Base-by-base conservation (phyloP, 2,329 filamentous ascomycete genomes). In the Dactylellina haptotyla region DNA sequence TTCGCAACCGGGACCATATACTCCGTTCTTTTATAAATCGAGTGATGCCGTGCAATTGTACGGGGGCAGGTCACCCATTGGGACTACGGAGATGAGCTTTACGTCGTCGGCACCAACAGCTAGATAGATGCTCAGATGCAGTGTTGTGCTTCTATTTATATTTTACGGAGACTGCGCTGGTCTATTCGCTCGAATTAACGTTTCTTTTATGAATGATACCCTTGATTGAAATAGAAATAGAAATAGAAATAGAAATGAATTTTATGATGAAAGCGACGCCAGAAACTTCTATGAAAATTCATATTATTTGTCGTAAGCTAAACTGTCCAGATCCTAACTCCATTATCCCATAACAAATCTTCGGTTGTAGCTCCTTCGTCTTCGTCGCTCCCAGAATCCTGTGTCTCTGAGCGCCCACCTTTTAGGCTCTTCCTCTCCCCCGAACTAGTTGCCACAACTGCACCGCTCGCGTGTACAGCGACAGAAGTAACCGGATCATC, bases 361-460 rank as follows among this genome's bases (percentile, higher is more conserved):
- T 28, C 39, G 4, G 14, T n/a, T n/a, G n/a, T 26, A 18, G 20
- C 14, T 12, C 14, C 14, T 32, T 43, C 23, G 9, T 9, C 23
- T 12, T 43, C 20, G 16, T 18, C 53, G 45, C 8, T 6, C n/a
- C 75, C 72, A 70, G 5, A 30, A 8, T 16, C 28, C 26, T 20
- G 3, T 9, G 4, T 14, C 10, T 43, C 26, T n/a, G 14, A 23
- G 45, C 14, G n/a, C n/a, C n/a, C n/a, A n/a, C 46, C 16, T 12
- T 58, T 18, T 34, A 37, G 5, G 10, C n/a, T 43, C 16, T 72
- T 76, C 58, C 78, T 75, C 23, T 78, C 65, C 0, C 81, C 81
- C n/a, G 81, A 82, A 75, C 79, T 80, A 3, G 81, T 82, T 5
- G 79, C 81, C 48, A 82, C 53, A 4, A 82, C 78, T 1, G 75